Evolutionary conservation across 169 alveolate species (phyloP).

Genomic region (Eimeria necatrix): DNA sequence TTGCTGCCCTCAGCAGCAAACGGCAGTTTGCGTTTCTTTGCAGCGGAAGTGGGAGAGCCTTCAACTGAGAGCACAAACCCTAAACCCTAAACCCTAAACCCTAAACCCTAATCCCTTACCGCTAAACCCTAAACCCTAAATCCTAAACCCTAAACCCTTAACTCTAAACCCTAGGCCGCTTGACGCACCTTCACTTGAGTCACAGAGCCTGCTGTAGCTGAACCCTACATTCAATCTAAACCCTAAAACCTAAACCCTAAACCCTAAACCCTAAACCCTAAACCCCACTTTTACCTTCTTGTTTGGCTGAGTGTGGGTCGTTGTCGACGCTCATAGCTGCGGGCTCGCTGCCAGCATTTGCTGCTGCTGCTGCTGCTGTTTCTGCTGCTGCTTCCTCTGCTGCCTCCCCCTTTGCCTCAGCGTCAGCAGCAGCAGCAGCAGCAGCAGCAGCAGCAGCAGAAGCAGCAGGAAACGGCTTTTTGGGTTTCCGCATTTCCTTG

Average conservation of each 20-base stretch:
- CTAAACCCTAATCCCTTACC: constrained; percentile 31
- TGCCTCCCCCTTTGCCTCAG: no score
- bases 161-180: no score
- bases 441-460: no score
- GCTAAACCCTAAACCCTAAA: no score
- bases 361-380: constrained; percentile 14
- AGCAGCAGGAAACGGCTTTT: background rate
- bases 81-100: constrained; percentile 31
- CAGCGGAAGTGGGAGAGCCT: background rate
- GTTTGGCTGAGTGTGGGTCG: no score
- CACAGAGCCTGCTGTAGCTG: no score
- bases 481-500: constrained; percentile 18
- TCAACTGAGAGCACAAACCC: background rate
- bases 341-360: background rate
- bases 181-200: no score
- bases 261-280: constrained; percentile 33
- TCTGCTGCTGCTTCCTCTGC: constrained; percentile 4
- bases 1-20: constrained; percentile 15
- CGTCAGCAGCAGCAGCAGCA: no score
- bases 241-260: no score
- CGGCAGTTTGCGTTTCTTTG: background rate
- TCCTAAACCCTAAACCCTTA: no score
- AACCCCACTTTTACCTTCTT: background rate
- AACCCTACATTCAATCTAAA: no score
- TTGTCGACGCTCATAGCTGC: constrained; percentile 7